phyloP scores from a whole-genome alignment of 1,284 basidiomycete species.

The Trametes polyzona region DNA sequence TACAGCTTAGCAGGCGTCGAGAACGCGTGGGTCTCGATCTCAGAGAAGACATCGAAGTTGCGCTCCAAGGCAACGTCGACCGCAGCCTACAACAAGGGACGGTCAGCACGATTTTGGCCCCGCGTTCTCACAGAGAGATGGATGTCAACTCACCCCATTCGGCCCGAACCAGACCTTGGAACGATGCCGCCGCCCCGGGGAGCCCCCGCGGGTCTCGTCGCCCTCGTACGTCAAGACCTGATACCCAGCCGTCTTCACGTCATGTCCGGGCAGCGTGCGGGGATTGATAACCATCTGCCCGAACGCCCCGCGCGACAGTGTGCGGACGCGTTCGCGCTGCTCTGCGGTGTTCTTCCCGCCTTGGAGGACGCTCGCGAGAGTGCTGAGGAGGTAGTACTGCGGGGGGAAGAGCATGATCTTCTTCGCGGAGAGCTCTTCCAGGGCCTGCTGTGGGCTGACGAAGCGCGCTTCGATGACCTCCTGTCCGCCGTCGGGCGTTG shows the following conservation, averaged over 20 bases:
- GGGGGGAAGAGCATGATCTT: constrained; percentile 70
- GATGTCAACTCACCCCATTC: constrained; percentile 45
- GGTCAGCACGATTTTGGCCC: neutral
- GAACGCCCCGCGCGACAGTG: constrained; percentile 57
- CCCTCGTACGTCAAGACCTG: constrained; percentile 64
- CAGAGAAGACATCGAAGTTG: constrained; percentile 63
- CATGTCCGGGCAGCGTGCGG: constrained; percentile 38
- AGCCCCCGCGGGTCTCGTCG: constrained; percentile 66
- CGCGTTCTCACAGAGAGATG: neutral
- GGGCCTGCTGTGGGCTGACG: constrained; percentile 52
- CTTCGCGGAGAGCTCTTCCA: constrained; percentile 52
- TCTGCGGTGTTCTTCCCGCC: constrained; percentile 44
- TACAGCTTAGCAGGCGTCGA: constrained; percentile 21
- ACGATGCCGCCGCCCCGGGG: constrained; percentile 60
- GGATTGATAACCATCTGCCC: constrained; percentile 66
- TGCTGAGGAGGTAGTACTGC: constrained; percentile 68
- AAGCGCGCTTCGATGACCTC: constrained; percentile 71
- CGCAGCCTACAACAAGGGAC: constrained; percentile 50
- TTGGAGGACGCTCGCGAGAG: constrained; percentile 53
- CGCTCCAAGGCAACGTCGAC: constrained; percentile 46
- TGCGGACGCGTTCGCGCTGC: constrained; percentile 49
- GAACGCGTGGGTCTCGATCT: constrained; percentile 34
- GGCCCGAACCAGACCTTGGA: constrained; percentile 49
- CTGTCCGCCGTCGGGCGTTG: constrained; percentile 68
- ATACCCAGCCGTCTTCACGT: constrained; percentile 48